Conservation (phyloP, 176 grass and related monocot species). For the Oryza brachyantha region DNA sequence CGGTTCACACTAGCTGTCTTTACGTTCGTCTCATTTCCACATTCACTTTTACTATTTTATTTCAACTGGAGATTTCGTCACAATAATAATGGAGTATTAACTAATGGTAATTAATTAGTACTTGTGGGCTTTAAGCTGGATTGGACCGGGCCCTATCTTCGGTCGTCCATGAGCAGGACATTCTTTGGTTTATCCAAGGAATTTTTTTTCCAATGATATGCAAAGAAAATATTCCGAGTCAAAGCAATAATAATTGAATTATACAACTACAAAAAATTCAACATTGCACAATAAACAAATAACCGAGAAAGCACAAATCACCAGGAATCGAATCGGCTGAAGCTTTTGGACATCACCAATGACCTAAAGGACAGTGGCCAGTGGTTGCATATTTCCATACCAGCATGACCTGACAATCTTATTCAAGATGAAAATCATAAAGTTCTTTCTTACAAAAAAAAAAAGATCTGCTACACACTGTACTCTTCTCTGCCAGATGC, state of each 20-base stretch:
- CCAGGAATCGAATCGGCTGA: not conserved
- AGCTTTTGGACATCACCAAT: conserved; percentile 9
- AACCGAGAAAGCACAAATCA: not conserved
- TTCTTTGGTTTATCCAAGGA: not conserved
- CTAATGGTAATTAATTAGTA: not conserved
- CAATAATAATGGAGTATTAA: too few relatives aligned
- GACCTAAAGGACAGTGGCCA: not conserved
- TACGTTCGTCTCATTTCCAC: conserved; percentile 24
- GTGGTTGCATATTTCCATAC: not conserved
- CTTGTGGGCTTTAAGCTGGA: conserved; percentile 9
- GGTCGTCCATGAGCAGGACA: not conserved
- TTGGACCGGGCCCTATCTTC: conserved; percentile 11
- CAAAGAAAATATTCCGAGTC: not conserved
- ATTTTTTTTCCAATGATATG: too few relatives aligned
- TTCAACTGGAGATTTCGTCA: not conserved
- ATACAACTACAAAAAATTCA: not conserved
- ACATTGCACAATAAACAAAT: not conserved
- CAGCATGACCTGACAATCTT: conserved; percentile 29
- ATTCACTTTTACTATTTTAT: conserved; percentile 13
- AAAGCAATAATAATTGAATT: not conserved
- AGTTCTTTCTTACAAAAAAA: conserved; percentile 8
- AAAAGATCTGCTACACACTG: conserved; percentile 13
- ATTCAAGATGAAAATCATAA: conserved; percentile 7
- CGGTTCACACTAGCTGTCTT: conserved; percentile 47
- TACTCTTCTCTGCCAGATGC: conserved; percentile 31